Base-by-base conservation (phyloP, 208 protist genomes). In the Polymyxa betae region DNA sequence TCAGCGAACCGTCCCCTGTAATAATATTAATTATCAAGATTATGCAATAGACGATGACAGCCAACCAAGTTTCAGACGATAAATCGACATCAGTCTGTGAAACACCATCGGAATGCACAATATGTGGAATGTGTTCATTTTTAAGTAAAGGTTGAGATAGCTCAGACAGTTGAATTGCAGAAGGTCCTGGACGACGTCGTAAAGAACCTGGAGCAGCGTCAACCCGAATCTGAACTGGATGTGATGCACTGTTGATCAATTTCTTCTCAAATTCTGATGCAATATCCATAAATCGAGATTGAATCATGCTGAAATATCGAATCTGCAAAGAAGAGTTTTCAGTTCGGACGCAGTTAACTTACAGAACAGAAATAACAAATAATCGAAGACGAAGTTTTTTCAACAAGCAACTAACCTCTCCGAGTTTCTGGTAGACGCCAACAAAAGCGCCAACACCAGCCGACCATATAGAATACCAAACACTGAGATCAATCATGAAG, bases 301-400 rank as follows among this genome's bases (percentile, higher is more conserved):
- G 72, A 43, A 82, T 82, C 72, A 82, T 82, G 72, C 72, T 82
- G n/a, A 82, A 82, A 43, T 82, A 82, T 35, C 72, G 72, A 43
- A 82, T 82, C 72, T 82, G 5, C 16, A 82, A 35, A 82, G 20
- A 66, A 35, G 35, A 35, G 35, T 60, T 60, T 24, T 29, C 12
- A 5, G 49, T 29, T 24, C 24, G 24, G 49, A 29, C 49, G 24
- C 24, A 60, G 5, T 5, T 60, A 60, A 60, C 5, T 24, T 60
- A 60, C 24, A 60, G 24, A 12, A 82, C n/a, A 82, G 54, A 66
- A 29, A 29, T 16, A 66, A 66, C 54, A 29, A 32, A 32, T 29
- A 66, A 29, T 29, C 20, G 54, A 32, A 29, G 54, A 29, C 54
- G 54, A 16, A 66, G 20, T 16, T 45, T 29, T 12, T 45, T 40